Base-by-base conservation (phyloP, 208 protist species). In the Tritrichomonas foetus region DNA sequence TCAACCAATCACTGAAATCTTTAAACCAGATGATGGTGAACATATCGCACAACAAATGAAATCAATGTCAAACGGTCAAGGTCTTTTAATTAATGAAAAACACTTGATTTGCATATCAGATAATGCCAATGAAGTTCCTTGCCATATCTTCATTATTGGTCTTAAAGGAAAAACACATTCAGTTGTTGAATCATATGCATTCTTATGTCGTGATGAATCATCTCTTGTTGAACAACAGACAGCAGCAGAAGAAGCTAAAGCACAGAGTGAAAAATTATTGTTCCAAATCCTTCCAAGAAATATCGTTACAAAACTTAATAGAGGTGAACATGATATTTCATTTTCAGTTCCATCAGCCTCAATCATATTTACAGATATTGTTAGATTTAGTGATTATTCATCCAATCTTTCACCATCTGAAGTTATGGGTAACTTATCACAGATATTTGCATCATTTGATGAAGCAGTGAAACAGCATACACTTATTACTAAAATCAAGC, bases 401-500 rank as follows among this genome's bases (percentile, higher is more conserved):
- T 5, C 16, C 16, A 61, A 61, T 61, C 53, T 61, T 61, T 61
- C 53, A 22, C 53, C 53, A 61, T 5, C 53, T 22, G 53, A 61
- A 22, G 53, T 61, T 61, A 61, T 61, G 53, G 53, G 53, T 61
- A 61, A 61, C 53, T 61, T 61, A 61, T 61, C 53, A 22, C 53
- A 61, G 53, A 61, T 61, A 22, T 61, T 61, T 16, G 5, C 41
- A 39, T 20, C 27, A 1, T 61, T 89, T n/a, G 78, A 89, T 39
- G 47, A 53, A 53, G 41, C 8, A 20, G 27, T 20, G 3, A 30
- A 8, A 9, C 0, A 89, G 20, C 57, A 89, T 36, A 8, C 33
- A 89, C 33, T 50, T 5, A 53, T 89, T n/a, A 89, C 78, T n/a
- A 89, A 89, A 57, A 89, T 89, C 16, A 89, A 89, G 39, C 30